Percentiles rank a stretch among this genome's conserved stretches.
Evolutionary conservation across 345 rosid genomes (phyloP).

Genomic region (Populus pruinosa): DNA sequence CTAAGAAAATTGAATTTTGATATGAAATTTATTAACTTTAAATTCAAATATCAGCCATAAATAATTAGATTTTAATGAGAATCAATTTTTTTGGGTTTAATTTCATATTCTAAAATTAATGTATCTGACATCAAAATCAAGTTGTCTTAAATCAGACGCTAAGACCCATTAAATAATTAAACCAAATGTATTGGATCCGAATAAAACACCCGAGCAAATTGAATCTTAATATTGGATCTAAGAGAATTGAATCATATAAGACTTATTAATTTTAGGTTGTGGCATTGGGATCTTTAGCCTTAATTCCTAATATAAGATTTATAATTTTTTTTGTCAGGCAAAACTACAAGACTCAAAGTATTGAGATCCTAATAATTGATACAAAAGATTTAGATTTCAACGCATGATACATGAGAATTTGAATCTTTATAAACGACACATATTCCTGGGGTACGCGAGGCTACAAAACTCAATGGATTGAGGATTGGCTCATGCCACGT

Average conservation of each 20-base stretch:
- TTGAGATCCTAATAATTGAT: accelerated
- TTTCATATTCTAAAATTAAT: accelerated
- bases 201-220: accelerated
- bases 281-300: no score
- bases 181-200: no score
- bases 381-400: accelerated
- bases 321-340: accelerated
- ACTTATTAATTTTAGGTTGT: no score
- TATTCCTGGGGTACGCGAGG: accelerated
- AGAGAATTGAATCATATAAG: accelerated
- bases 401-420: accelerated
- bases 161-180: accelerated
- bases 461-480: no score
- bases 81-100: no score
- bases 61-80: no score
- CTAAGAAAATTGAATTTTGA: no score
- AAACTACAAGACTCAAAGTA: accelerated
- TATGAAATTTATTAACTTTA: accelerated
- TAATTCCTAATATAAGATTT: accelerated
- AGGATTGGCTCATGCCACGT: no score
- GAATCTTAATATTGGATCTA: accelerated
- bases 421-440: accelerated
- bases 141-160: accelerated
- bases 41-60: accelerated
- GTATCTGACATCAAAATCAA: accelerated